Percentiles rank a stretch among this genome's conserved stretches.
Evolutionary conservation across 441 rosid genomes (phyloP).

Genomic region (Gossypium lobatum): DNA sequence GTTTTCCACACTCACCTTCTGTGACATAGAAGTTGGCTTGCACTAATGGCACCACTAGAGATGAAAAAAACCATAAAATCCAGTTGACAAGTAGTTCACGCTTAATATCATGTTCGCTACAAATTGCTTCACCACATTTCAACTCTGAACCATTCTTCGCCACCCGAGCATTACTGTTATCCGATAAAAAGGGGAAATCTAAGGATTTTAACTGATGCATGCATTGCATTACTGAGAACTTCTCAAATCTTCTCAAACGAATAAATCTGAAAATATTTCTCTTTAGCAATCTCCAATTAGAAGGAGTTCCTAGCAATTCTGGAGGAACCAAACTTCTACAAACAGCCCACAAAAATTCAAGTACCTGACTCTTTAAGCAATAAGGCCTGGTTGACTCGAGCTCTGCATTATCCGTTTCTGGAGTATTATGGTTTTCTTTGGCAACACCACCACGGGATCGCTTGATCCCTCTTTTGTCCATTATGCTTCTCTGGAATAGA

Average conservation of each 20-base stretch:
- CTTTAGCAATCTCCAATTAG: slow-evolving; percentile 60
- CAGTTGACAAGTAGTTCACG: slow-evolving; percentile 47
- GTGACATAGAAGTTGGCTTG: slow-evolving; percentile 74
- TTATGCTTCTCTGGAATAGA: slow-evolving; percentile 32
- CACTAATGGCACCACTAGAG: slow-evolving; percentile 61
- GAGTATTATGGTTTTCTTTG: slow-evolving; percentile 16
- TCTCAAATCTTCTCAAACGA: slow-evolving; percentile 63
- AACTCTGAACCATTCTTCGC: slow-evolving; percentile 16
- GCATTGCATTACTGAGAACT: slow-evolving; percentile 56
- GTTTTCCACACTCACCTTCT: slow-evolving; percentile 71
- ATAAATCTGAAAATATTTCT: slow-evolving; percentile 65
- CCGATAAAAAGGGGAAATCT: slow-evolving; percentile 44
- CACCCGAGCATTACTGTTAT: slow-evolving; percentile 26
- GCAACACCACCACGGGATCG: slow-evolving; percentile 20
- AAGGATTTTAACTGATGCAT: slow-evolving; percentile 53
- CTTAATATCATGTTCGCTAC: slow-evolving; percentile 26
- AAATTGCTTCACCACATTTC: slow-evolving; percentile 16
- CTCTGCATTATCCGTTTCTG: slow-evolving; percentile 19
- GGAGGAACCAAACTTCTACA: slow-evolving; percentile 69
- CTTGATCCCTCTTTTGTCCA: slow-evolving; percentile 11
- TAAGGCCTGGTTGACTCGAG: slow-evolving; percentile 33
- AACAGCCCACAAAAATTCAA: slow-evolving; percentile 82
- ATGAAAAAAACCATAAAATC: slow-evolving; percentile 78
- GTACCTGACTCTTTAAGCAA: slow-evolving; percentile 65
- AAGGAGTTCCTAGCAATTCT: slow-evolving; percentile 60